Conservation (phyloP, 352 stramenopile genomes). For the Peronospora belbahrii region DNA sequence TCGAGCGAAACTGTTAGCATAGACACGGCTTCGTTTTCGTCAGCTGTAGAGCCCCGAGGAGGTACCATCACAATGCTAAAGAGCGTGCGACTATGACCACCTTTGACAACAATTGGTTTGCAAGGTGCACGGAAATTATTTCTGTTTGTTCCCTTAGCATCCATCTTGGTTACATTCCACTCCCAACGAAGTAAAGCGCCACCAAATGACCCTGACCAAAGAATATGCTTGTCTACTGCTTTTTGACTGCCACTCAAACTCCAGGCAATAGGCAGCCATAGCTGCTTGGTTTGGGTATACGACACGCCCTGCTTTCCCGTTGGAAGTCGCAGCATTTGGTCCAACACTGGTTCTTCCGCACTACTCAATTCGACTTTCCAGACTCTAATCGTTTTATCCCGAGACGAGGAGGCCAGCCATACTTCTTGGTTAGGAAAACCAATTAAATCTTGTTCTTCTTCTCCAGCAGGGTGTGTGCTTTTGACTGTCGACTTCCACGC, state of each 20-base stretch:
- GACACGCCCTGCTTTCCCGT: slow-evolving; percentile 56
- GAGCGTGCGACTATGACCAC: slow-evolving; percentile 52
- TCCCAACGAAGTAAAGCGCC: slow-evolving; percentile 60
- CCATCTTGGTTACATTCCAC: slow-evolving; percentile 19
- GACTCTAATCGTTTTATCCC: slow-evolving; percentile 63
- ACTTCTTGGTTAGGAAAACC: neutral
- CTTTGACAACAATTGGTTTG: slow-evolving; percentile 49
- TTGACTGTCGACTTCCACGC: slow-evolving; percentile 27
- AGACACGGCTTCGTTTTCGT: slow-evolving; percentile 7
- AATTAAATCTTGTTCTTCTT: neutral
- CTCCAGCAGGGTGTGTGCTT: neutral
- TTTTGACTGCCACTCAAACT: slow-evolving; percentile 8
- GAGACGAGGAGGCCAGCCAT: slow-evolving; percentile 57
- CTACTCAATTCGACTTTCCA: slow-evolving; percentile 25
- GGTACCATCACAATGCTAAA: slow-evolving; percentile 49
- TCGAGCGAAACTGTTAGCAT: slow-evolving; percentile 62
- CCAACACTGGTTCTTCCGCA: slow-evolving; percentile 11
- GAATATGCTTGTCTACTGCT: slow-evolving; percentile 12
- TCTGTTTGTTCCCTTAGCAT: slow-evolving; percentile 9
- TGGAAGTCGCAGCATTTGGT: slow-evolving; percentile 39
- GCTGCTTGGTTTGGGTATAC: slow-evolving; percentile 53
- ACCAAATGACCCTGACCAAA: slow-evolving; percentile 70
- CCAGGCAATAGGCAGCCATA: slow-evolving; percentile 73
- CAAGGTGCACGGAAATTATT: slow-evolving; percentile 12
- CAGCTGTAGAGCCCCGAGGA: neutral